Evolutionary conservation across 768 basidiomycete species (phyloP).

Genomic region (Serendipita vermifera): DNA sequence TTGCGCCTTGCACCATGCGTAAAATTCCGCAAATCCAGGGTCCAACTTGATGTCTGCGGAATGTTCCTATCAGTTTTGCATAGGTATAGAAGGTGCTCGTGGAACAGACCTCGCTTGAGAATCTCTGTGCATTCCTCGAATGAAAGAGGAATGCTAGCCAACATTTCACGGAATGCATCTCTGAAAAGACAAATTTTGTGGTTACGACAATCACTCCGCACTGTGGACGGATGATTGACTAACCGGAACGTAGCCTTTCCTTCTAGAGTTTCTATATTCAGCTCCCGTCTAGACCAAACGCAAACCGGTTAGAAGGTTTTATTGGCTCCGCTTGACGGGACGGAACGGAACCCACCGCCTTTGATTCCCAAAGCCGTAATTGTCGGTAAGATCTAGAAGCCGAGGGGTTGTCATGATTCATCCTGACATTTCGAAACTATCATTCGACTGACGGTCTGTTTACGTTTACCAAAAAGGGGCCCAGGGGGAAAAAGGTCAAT

Average conservation of each 20-base stretch:
- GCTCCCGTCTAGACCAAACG: conserved; percentile 31
- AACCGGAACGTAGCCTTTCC: conserved; percentile 60
- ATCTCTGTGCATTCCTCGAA: conserved; percentile 78
- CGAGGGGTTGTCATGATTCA: no score
- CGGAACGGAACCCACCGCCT: conserved; percentile 34
- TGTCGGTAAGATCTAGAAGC: conserved; percentile 70
- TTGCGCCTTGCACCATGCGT: conserved; percentile 63
- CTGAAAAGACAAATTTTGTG: no score
- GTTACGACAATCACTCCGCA: no score
- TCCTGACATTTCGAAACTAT: no score
- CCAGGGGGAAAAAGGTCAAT: no score
- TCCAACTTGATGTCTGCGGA: conserved; percentile 69
- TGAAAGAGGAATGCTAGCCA: conserved; percentile 59
- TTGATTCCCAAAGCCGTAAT: conserved; percentile 70
- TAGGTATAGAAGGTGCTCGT: not conserved
- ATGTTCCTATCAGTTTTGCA: not conserved
- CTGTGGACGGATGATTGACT: no score
- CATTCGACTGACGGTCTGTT: conserved; percentile 3
- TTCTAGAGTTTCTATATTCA: conserved; percentile 59
- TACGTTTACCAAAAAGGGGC: no score
- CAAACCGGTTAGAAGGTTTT: not conserved
- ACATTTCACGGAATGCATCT: conserved; percentile 80
- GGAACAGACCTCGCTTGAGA: conserved; percentile 49
- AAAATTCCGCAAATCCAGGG: conserved; percentile 78
- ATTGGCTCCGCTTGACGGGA: not conserved